phyloP scores from a whole-genome alignment of 495 filamentous ascomycete genomes.

The Podospora australis region DNA sequence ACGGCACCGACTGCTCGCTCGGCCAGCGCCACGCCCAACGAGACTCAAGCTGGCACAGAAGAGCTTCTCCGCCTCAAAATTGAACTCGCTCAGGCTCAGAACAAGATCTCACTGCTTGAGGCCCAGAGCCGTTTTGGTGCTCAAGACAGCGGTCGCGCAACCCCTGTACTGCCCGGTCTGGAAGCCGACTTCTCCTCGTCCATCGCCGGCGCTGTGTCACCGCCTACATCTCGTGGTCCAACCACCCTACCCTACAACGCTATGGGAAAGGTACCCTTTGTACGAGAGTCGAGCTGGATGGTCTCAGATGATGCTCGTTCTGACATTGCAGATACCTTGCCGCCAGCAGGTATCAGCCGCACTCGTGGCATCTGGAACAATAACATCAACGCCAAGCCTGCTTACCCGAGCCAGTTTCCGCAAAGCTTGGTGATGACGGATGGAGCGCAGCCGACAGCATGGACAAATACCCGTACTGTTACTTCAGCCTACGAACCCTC shows the following conservation, averaged over 20 bases:
- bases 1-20: constrained; percentile 40
- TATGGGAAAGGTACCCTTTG: constrained; percentile 42
- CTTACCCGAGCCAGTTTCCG: constrained; percentile 23
- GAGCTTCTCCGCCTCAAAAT: constrained; percentile 52
- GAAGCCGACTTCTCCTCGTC: constrained; percentile 25
- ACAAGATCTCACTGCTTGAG: constrained; percentile 73
- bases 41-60: constrained; percentile 25
- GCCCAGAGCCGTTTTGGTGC: constrained; percentile 61
- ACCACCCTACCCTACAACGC: constrained; percentile 51
- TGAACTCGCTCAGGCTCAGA: constrained; percentile 73
- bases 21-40: constrained; percentile 37
- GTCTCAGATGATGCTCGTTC: constrained; percentile 61
- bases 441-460: constrained; percentile 28
- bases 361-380: constrained; percentile 58
- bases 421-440: constrained; percentile 32
- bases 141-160: constrained; percentile 21
- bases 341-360: constrained; percentile 53
- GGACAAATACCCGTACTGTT: constrained; percentile 32
- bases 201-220: constrained; percentile 11
- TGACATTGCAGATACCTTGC: constrained; percentile 56
- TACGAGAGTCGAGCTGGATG: constrained; percentile 57
- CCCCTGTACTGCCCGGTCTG: constrained; percentile 13
- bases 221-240: constrained; percentile 23
- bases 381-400: too few relatives aligned
- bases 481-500: constrained; percentile 22